Conservation (phyloP, 768 basidiomycete genomes). For the Leccinum incarnatum region DNA sequence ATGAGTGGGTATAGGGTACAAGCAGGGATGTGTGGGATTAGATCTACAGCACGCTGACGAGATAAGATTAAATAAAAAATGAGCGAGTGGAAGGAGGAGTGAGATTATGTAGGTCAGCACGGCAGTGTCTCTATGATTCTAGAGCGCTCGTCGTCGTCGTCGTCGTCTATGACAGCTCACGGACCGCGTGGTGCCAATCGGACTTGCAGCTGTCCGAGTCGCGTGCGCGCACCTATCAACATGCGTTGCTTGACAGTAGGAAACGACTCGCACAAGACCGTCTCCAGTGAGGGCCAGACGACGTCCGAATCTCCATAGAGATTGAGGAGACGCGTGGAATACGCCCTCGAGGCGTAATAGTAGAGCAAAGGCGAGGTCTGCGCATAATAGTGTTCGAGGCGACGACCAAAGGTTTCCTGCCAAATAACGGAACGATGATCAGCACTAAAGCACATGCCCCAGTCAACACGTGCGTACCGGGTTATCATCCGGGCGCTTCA, state of each 20-base stretch:
- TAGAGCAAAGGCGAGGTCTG: slow-evolving; percentile 76
- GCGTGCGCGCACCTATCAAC: slow-evolving; percentile 20
- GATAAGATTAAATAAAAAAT: slow-evolving; percentile 14
- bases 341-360: slow-evolving; percentile 54
- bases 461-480: slow-evolving; percentile 50
- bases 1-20: slow-evolving; percentile 8
- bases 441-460: not conserved
- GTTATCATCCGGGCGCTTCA: slow-evolving; percentile 82
- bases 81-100: slow-evolving; percentile 10
- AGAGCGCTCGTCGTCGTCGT: slow-evolving; percentile 2
- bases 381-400: slow-evolving; percentile 72
- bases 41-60: slow-evolving; percentile 19
- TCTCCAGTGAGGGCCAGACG: slow-evolving; percentile 80
- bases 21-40: slow-evolving; percentile 5
- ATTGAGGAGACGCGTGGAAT: slow-evolving; percentile 49
- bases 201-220: slow-evolving; percentile 19
- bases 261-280: slow-evolving; percentile 50
- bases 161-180: slow-evolving; percentile 10
- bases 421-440: slow-evolving; percentile 6
- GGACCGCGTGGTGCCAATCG: slow-evolving; percentile 10
- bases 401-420: slow-evolving; percentile 74
- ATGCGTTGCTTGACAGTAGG: slow-evolving; percentile 52
- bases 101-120: not conserved
- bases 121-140: not conserved
- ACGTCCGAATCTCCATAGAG: slow-evolving; percentile 71